Percentiles rank a stretch among this genome's conserved stretches.
Conservation (phyloP, 257 asterid genomes). For the Dorcoceras hygrometricum region DNA sequence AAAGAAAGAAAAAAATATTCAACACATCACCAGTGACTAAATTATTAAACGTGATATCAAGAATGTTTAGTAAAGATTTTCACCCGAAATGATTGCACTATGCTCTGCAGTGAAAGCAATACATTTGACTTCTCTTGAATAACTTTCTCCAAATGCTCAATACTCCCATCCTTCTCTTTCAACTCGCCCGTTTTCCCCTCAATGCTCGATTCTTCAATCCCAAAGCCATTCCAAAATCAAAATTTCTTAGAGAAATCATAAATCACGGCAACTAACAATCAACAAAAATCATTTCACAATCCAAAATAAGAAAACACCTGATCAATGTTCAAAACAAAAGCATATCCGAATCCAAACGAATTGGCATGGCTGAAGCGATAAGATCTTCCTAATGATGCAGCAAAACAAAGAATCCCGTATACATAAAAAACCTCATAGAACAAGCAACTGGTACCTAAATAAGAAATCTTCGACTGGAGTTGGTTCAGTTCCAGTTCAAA, state of each 20-base stretch:
- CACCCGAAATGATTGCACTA: conserved; percentile 34
- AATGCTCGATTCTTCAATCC: conserved; percentile 32
- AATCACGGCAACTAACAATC: neutral
- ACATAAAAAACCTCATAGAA: neutral
- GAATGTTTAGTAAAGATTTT: neutral
- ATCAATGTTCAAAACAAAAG: neutral
- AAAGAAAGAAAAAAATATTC: neutral
- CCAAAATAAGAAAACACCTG: neutral
- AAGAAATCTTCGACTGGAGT: conserved; percentile 40
- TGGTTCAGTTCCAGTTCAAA: conserved; percentile 31
- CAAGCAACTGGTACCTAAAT: conserved; percentile 26
- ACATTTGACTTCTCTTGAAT: conserved; percentile 36
- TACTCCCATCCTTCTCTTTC: conserved; percentile 34
- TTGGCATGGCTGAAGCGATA: neutral
- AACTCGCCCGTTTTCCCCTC: conserved; percentile 33
- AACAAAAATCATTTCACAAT: neutral
- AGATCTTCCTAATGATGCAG: neutral
- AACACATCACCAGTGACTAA: neutral
- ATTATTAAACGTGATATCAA: neutral
- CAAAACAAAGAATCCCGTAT: neutral
- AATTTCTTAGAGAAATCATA: neutral
- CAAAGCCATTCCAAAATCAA: neutral
- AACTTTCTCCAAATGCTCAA: conserved; percentile 32
- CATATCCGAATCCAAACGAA: no score
- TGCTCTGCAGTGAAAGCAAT: conserved; percentile 38